Evolutionary conservation across 2,329 filamentous ascomycete species (phyloP), one percentile per base, ranked within the genome.

Genomic region (Penicillium sp.): DNA sequence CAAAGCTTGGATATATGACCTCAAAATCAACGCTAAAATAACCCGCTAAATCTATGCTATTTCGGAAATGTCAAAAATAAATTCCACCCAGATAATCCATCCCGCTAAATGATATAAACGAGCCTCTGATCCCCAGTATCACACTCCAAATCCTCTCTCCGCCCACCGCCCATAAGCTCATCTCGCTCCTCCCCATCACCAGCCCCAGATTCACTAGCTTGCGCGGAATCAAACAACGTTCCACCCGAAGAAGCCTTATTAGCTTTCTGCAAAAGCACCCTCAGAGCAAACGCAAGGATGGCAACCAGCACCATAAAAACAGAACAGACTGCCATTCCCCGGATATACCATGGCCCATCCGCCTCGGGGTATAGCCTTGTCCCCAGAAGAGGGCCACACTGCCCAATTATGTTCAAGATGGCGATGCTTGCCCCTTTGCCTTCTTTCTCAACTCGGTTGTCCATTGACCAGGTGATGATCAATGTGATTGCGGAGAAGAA

Each of bases 401-500:
- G 91, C 1, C 91, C 93, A 14, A 96, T 82, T 35, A 91, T 68
- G 73, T 96, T 93, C 68, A 97, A 73, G 31, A 96, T 80, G 1
- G 89, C 90, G 67, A 96, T 90, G 1, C 89, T 90, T 1, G 86
- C 86, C 0, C 90, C 90, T 63, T 90, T 89, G 7, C 86, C 84
- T 51, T 84, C 84, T 59, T 87, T 85, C 13, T 80, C 86, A 52
- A 83, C 77, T 70, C 95, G 90, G 73, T 96, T 96, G 70, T 96
- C 96, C 68, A 96, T 84, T 35, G 85, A 90, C 92, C 92, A 96
- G 1, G 90, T 89, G 55, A 96, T 90, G 63, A 93, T 88, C 31
- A 96, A 82, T 0, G 91, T 91, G 56, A 96, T 89, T 21, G 91
- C 89, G 58, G 84, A 87, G 79, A 96, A 93, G 75, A 96, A 95